Conservation (phyloP, 2,329 filamentous ascomycete genomes). For the Microcyclospora tardicrescens region DNA sequence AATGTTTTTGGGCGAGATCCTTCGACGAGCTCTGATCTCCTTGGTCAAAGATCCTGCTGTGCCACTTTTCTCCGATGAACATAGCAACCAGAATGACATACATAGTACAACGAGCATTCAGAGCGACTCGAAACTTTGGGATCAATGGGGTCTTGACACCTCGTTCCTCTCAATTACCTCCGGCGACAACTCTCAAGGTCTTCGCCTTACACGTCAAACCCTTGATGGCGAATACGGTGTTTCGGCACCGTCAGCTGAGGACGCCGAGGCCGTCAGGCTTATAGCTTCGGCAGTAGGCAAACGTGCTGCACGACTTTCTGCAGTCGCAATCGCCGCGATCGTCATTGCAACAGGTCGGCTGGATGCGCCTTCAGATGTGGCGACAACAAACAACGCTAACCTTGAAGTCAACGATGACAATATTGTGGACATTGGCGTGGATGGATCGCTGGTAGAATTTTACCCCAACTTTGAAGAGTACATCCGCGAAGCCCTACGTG, state of each 20-base stretch:
- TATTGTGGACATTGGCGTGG: conserved; percentile 81
- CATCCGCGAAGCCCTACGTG: conserved; percentile 68
- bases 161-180: conserved; percentile 79
- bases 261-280: conserved; percentile 76
- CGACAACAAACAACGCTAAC: conserved; percentile 15
- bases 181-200: conserved; percentile 59
- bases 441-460: conserved; percentile 88
- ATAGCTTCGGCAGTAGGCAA: conserved; percentile 74
- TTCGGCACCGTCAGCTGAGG: conserved; percentile 63
- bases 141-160: conserved; percentile 82
- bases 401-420: conserved; percentile 41
- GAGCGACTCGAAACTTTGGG: conserved; percentile 53
- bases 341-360: conserved; percentile 70
- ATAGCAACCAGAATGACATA: conserved; percentile 55
- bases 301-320: conserved; percentile 75
- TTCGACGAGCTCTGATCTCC: conserved; percentile 61
- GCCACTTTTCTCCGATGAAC: conserved; percentile 62
- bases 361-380: conserved; percentile 23
- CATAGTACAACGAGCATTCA: conserved; percentile 57
- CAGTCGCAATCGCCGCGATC: conserved; percentile 75
- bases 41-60: conserved; percentile 56
- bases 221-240: conserved; percentile 67
- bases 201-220: conserved; percentile 61
- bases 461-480: conserved; percentile 86
- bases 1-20: conserved; percentile 94